phyloP scores from a whole-genome alignment of 305 asterid species.

The Fraxinus ornus region DNA sequence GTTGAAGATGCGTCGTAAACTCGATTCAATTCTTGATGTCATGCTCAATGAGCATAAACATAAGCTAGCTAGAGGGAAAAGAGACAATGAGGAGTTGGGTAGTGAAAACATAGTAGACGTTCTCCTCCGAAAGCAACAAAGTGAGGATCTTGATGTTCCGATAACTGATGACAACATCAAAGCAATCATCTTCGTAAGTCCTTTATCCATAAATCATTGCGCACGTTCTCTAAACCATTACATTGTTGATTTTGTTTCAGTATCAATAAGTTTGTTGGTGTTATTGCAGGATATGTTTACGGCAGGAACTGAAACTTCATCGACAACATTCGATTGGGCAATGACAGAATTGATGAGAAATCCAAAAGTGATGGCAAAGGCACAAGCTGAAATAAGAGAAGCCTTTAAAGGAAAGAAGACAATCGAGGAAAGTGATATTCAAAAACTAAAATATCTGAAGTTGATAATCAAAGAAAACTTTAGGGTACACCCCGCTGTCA shows the following conservation, averaged over 20 bases:
- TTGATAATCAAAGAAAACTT: neutral
- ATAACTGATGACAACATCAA: neutral
- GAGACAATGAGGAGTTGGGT: neutral
- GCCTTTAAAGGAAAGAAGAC: neutral
- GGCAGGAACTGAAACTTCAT: neutral
- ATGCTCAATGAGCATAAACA: conserved; percentile 16
- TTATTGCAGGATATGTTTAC: neutral
- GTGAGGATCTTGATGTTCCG: conserved; percentile 7
- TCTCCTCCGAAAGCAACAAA: neutral
- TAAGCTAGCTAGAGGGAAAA: neutral
- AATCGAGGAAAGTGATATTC: neutral
- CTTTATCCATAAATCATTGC: conserved; percentile 2
- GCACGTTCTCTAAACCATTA: neutral
- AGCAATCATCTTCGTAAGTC: conserved; percentile 21
- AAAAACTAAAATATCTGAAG: neutral
- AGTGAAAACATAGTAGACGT: conserved; percentile 23
- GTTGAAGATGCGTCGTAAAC: neutral
- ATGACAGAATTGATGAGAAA: neutral
- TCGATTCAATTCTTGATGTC: conserved; percentile 20
- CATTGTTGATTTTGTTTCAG: neutral
- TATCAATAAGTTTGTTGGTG: neutral
- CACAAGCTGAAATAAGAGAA: neutral
- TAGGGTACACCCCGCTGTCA: neutral
- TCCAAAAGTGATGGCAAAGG: neutral
- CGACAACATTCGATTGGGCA: neutral